A percentile compares a stretch with the other conserved stretches of the same genome.
phyloP scores from a whole-genome alignment of 345 rosid genomes.

The Cardamine resedifolia region DNA sequence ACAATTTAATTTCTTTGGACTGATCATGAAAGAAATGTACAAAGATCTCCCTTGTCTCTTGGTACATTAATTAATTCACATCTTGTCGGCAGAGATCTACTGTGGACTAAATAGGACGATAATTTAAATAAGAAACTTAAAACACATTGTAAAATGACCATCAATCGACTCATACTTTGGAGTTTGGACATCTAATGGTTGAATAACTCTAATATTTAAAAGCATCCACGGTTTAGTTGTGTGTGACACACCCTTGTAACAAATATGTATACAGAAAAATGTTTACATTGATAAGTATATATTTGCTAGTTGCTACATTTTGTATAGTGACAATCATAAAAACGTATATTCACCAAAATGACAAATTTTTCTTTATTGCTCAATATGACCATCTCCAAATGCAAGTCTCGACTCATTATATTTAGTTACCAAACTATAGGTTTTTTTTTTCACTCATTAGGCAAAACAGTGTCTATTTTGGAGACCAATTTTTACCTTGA shows the following conservation, averaged over 20 bases:
- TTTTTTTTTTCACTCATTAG: slow-evolving; percentile 2
- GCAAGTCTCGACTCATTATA: not conserved
- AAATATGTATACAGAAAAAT: not conserved
- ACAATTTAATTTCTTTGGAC: slow-evolving; percentile 17
- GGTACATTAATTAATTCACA: not conserved
- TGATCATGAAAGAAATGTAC: slow-evolving; percentile 25
- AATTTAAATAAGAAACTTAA: not conserved
- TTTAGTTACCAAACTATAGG: not conserved
- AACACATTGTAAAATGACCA: not conserved
- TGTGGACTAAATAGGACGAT: not conserved
- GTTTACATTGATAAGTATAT: not conserved
- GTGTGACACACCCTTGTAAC: not conserved
- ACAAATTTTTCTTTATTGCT: not conserved
- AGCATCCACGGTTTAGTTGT: not conserved
- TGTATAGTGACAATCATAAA: not conserved
- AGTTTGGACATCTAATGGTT: not conserved
- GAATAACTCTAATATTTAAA: not conserved
- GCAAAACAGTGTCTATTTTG: not conserved
- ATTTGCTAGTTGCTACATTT: not conserved
- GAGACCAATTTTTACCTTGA: not conserved
- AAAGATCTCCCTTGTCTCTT: slow-evolving; percentile 14
- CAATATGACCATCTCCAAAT: not conserved
- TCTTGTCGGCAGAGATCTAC: not conserved
- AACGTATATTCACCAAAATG: not conserved
- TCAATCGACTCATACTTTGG: not conserved